Evolutionary conservation across 768 basidiomycete genomes (phyloP), one percentile per base, ranked within the genome.

Genomic region (Dentipellis sp.): DNA sequence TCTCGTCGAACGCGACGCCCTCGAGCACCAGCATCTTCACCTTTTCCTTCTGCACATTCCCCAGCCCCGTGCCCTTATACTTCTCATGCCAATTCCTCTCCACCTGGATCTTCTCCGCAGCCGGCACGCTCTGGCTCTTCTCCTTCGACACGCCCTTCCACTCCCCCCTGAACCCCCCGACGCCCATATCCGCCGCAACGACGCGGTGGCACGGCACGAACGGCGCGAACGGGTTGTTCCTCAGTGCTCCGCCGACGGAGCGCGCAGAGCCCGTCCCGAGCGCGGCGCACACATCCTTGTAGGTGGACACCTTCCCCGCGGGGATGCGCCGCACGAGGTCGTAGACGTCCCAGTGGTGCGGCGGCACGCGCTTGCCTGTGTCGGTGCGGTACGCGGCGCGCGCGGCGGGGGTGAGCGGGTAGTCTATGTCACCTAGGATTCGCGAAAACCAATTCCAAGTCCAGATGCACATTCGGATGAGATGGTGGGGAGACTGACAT

Each of bases 191-290:
- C 0, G 82, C 79, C 0, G 84, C 81, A 12, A 88, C 78, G 53
- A 88, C 76, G 36, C 86, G 79, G 62, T 88, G 86, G 58, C 86
- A 88, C 0, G 86, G 86, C 4, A 88, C 74, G 56, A 72, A 75
- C 0, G 86, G 86, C 4, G 77, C 76, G 65, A 87, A 88, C 0
- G 86, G 84, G 61, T 88, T 87, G 51, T 72, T 74, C 42, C 80
- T 73, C 23, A 88, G 68, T 0, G 84, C 86, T 35, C 70, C 74
- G 17, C 86, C 86, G n/a, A 84, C 84, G 81, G 84, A 83, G 16
- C 83, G 80, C 34, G 84, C 79, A 5, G 83, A 84, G 10, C 83
- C 83, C 29, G 60, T 54, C 1, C 81, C 79, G 2, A 82, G 68
- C 7, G 75, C 75, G 1, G 63, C 57, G 36, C 75, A 75, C 17